Base-by-base conservation (phyloP, 2,329 filamentous ascomycete species). In the Chalara sp. region DNA sequence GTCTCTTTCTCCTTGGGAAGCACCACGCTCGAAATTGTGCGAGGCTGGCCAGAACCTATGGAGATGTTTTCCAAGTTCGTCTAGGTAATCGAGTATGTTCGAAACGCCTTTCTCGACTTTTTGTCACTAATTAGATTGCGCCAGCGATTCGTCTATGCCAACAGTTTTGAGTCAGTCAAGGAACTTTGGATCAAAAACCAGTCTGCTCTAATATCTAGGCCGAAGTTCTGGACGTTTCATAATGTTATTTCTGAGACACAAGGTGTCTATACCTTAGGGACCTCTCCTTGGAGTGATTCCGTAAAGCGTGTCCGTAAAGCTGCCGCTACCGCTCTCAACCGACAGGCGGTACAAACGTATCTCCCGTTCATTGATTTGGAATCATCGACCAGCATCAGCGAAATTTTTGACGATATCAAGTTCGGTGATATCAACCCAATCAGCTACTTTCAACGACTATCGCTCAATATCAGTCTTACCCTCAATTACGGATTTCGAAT, bases 31-130 rank as follows among this genome's bases (percentile, higher is more conserved):
- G 73, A 32, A 70, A 75, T 30, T 71, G 79, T 1, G 73, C 71
- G 12, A 70, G 72, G 62, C 81, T 81, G 76, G 79, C 76, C 3
- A 75, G 78, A 56, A 75, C 79, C 53, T 84, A 80, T 48, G 81
- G 81, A 0, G 76, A 78, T 1, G 82, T 85, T 10, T 86, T 84
- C 57, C 83, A 86, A 58, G 79, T 82, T 3, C 75, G 79, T 46
- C 70, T 91, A 59, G 87, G 86, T 1, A 89, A 86, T 54, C 79
- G 72, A 61, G 82, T 84, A 63, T 54, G 66, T 55, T 28, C 31
- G 21, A 21, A 21, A 21, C 21, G 3, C 21, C 21, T 21, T 21
- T 21, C 21, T 21, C 21, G 3, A 21, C 2, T 21, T 21, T 21
- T 21, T 21, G 21, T 21, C 21, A 21, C 21, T 21, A 21, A 21